A percentile compares a stretch with the other conserved stretches of the same genome.
phyloP scores from a whole-genome alignment of 306 rosid genomes.

The Gillenia trifoliata region DNA sequence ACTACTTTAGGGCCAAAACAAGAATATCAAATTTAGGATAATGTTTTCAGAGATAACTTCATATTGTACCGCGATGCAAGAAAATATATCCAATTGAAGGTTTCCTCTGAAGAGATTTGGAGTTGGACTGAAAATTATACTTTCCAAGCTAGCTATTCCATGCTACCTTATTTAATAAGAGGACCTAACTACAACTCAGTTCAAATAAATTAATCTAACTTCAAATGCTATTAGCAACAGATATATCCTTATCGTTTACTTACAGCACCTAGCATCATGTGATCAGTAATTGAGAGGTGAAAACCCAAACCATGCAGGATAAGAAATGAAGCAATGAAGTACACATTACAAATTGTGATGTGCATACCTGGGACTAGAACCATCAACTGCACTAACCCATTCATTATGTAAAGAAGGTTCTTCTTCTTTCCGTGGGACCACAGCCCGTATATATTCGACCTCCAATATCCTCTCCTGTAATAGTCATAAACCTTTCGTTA shows the following conservation, averaged over 20 bases:
- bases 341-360: not conserved
- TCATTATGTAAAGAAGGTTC: constrained; percentile 85
- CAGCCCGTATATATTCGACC: constrained; percentile 66
- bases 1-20: no score
- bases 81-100: not conserved
- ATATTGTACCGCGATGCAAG: not conserved
- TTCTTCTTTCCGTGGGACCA: constrained; percentile 80
- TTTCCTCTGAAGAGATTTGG: not conserved
- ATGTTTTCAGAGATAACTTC: not conserved
- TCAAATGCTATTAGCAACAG: not conserved
- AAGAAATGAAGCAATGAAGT: not conserved
- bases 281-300: not conserved
- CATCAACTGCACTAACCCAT: constrained; percentile 96
- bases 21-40: not conserved
- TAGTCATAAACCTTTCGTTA: constrained; percentile 5
- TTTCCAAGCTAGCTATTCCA: not conserved
- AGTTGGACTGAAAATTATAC: not conserved
- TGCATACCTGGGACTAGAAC: constrained; percentile 73
- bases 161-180: not conserved
- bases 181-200: not conserved
- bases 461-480: constrained; percentile 77
- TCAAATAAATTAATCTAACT: not conserved
- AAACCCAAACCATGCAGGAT: not conserved
- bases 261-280: not conserved
- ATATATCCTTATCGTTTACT: not conserved